A percentile compares a stretch with the other conserved stretches of the same genome.
Evolutionary conservation across 1,284 basidiomycete species (phyloP).

Genomic region (Cutaneotrichosporon mucoides): DNA sequence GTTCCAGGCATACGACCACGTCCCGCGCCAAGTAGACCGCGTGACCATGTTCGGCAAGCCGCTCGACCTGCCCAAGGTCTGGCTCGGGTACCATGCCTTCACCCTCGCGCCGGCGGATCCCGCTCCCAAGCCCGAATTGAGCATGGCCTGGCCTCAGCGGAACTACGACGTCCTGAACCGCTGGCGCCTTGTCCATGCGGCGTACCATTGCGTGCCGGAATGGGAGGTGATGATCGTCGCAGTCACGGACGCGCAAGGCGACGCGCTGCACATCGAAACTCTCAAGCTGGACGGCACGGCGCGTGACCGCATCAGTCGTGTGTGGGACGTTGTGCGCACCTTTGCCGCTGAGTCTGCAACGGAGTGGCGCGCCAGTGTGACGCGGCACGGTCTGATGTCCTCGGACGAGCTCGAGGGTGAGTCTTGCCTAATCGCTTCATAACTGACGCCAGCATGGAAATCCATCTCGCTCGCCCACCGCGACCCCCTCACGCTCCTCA

Average conservation of each 20-base stretch:
- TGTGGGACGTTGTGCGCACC: conserved; percentile 45
- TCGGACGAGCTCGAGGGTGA: conserved; percentile 31
- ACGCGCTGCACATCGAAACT: conserved; percentile 23
- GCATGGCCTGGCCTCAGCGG: conserved; percentile 35
- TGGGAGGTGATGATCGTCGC: conserved; percentile 21
- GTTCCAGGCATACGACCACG: conserved; percentile 34
- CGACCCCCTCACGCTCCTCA: conserved; percentile 22
- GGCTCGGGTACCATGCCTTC: conserved; percentile 28
- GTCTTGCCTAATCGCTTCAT: background rate
- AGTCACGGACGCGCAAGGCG: conserved; percentile 32
- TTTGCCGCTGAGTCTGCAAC: conserved; percentile 53
- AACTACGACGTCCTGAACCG: conserved; percentile 41
- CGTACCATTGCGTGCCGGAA: conserved; percentile 21
- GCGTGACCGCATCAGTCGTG: conserved; percentile 6
- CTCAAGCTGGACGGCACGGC: background rate
- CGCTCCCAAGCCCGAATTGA: conserved; percentile 27
- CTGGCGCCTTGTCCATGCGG: conserved; percentile 30
- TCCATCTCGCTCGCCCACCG: conserved; percentile 4
- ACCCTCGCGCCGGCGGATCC: conserved; percentile 24
- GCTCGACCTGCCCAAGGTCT: conserved; percentile 13
- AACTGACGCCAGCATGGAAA: conserved; percentile 23
- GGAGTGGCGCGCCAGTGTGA: conserved; percentile 31
- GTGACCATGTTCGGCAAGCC: conserved; percentile 23
- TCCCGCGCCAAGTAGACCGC: conserved; percentile 20
- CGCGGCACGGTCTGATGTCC: conserved; percentile 19